Percentiles rank a stretch among this genome's conserved stretches.
Evolutionary conservation across 768 basidiomycete species (phyloP).

Genomic region (Auricularia cornea): DNA sequence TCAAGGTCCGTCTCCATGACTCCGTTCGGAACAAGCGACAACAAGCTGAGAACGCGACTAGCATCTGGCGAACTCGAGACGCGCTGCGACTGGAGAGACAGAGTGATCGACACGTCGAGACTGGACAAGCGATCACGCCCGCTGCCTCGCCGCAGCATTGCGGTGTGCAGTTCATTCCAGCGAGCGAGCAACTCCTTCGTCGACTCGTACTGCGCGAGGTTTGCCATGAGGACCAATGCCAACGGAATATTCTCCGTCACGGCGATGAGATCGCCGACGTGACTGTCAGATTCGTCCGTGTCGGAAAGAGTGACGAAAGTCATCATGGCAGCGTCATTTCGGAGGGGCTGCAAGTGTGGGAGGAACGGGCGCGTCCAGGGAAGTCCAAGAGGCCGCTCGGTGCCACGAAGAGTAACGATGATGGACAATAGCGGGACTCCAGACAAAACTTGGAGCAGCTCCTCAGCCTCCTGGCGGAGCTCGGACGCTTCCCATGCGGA

Average conservation of each 20-base stretch:
- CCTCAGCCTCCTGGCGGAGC: neutral
- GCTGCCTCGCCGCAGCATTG: neutral
- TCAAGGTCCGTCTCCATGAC: conserved; percentile 12
- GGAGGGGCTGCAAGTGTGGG: neutral
- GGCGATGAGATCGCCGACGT: neutral
- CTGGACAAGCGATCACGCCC: neutral
- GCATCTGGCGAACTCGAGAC: neutral
- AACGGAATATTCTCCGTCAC: neutral
- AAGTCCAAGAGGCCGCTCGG: neutral
- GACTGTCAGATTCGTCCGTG: neutral
- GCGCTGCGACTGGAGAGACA: neutral
- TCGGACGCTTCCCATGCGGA: neutral
- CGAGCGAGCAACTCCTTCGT: neutral
- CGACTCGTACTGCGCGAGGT: neutral
- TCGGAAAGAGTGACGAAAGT: neutral
- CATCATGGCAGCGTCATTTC: neutral
- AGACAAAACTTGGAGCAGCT: neutral
- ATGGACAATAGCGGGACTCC: neutral
- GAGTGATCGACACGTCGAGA: neutral
- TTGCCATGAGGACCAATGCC: neutral
- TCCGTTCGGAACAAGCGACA: neutral
- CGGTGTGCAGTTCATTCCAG: neutral
- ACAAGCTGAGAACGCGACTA: neutral
- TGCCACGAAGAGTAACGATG: neutral
- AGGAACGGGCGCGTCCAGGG: neutral